A percentile compares a stretch with the other conserved stretches of the same genome.
Conservation (phyloP, 2,329 filamentous ascomycete genomes). For the Phialophora tarda region DNA sequence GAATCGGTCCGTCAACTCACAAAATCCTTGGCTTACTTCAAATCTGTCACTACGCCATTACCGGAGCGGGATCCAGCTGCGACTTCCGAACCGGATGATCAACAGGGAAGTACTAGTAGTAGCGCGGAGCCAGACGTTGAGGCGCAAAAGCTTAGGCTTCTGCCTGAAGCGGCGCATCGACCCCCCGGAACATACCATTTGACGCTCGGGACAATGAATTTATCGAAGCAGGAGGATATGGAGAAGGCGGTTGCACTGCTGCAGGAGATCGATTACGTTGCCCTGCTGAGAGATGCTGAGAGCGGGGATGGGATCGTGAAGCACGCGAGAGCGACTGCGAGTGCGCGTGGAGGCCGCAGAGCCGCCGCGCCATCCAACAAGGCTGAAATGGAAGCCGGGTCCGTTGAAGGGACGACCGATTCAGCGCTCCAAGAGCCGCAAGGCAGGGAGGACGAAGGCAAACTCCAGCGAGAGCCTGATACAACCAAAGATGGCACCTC, state of each 20-base stretch:
- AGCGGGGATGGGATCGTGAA: background rate
- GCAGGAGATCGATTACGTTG: conserved; percentile 51
- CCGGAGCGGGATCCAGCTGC: background rate
- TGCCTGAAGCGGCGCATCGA: conserved; percentile 72
- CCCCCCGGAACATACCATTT: conserved; percentile 82
- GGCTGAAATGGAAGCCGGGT: background rate
- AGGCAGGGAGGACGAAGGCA: background rate
- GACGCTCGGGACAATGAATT: conserved; percentile 84
- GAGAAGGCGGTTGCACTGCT: conserved; percentile 55
- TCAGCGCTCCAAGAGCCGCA: background rate
- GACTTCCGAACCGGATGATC: background rate
- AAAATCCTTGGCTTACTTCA: conserved; percentile 66
- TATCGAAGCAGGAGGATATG: conserved; percentile 60
- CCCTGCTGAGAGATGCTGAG: conserved; percentile 46
- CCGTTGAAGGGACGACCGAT: background rate
- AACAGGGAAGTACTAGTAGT: background rate
- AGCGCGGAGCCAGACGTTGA: background rate
- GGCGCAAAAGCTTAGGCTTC: conserved; percentile 41
- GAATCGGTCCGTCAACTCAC: conserved; percentile 68
- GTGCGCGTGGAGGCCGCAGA: background rate
- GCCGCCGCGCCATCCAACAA: background rate
- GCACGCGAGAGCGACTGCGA: background rate
- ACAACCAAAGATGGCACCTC: background rate
- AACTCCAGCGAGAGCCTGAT: background rate
- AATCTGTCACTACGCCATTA: conserved; percentile 50